These are phyloP conservation scores for Saturnispora bothae DNA, from an alignment of 805 yeast genomes.

Conservation along the genomic window DNA sequence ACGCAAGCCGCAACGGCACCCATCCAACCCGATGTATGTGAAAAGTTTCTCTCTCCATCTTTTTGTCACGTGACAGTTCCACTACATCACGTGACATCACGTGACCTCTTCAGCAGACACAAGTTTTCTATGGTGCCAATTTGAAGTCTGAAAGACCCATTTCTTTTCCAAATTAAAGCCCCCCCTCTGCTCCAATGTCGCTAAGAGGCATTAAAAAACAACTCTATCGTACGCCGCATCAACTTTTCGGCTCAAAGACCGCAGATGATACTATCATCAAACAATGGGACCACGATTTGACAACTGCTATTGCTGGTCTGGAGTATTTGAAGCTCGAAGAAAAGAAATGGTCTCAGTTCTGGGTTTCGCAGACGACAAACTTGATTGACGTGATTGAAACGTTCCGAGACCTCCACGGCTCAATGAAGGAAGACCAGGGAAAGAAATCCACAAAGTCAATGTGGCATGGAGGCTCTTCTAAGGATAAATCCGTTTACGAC, in stretches of 20 bases:
- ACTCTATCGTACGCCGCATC: constrained; percentile 28
- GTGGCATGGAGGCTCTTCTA: background rate
- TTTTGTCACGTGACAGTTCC: too few relatives aligned
- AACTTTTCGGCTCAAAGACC: constrained; percentile 25
- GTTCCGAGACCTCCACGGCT: constrained; percentile 25
- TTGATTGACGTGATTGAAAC: constrained; percentile 25
- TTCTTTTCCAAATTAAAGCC: too few relatives aligned
- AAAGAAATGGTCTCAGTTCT: constrained; percentile 20
- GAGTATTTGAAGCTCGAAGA: constrained; percentile 28
- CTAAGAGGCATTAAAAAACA: constrained; percentile 29
- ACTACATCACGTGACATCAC: too few relatives aligned
- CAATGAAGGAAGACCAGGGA: constrained; percentile 5
- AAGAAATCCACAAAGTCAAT: constrained; percentile 17
- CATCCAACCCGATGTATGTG: too few relatives aligned
- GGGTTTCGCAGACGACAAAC: constrained; percentile 25
- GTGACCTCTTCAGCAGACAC: too few relatives aligned
- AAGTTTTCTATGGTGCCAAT: too few relatives aligned
- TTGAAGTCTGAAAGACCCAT: too few relatives aligned
- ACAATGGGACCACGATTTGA: constrained; percentile 36
- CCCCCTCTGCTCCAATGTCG: too few relatives aligned
- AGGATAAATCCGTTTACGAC: constrained; percentile 23
- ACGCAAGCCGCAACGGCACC: too few relatives aligned
- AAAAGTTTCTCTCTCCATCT: too few relatives aligned
- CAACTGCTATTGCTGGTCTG: constrained; percentile 33
- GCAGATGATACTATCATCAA: constrained; percentile 30